Percentiles rank a stretch among this genome's conserved stretches.
phyloP scores from a whole-genome alignment of 2,329 filamentous ascomycete genomes.

The Colletotrichum sublineola region DNA sequence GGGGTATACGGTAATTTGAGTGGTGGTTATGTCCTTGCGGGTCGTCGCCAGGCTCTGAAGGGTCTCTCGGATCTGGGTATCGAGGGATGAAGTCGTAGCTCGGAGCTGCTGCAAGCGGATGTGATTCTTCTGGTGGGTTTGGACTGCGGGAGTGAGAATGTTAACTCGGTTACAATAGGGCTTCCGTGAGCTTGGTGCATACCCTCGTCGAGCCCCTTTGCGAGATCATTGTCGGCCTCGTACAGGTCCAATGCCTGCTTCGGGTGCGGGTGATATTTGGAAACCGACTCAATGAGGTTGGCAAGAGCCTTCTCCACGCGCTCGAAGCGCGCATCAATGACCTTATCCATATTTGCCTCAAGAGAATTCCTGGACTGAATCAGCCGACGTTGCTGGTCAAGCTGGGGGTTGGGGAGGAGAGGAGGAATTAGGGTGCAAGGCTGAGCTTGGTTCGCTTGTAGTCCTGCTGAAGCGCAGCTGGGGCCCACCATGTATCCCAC shows the following conservation, averaged over 20 bases:
- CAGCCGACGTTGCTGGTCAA: background rate
- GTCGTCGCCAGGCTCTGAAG: conserved; percentile 78
- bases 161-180: background rate
- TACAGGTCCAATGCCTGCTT: conserved; percentile 77
- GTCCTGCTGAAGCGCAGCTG: conserved; percentile 2
- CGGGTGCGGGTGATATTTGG: conserved; percentile 83
- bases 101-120: conserved; percentile 77
- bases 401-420: conserved; percentile 19
- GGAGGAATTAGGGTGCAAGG: conserved; percentile 23
- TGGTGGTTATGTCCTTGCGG: conserved; percentile 78
- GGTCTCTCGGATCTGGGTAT: conserved; percentile 79
- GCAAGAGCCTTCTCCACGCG: conserved; percentile 76
- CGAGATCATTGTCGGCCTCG: conserved; percentile 77
- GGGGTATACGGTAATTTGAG: conserved; percentile 69
- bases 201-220: conserved; percentile 75
- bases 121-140: conserved; percentile 82
- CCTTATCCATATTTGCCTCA: conserved; percentile 67
- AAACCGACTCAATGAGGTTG: conserved; percentile 81
- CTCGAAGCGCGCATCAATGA: conserved; percentile 73
- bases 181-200: conserved; percentile 38
- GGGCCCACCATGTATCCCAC: background rate
- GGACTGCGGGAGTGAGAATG: conserved; percentile 61
- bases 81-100: conserved; percentile 73
- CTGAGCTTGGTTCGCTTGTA: conserved; percentile 20
- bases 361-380: background rate